Base-by-base conservation (phyloP, 345 rosid species). In the Microthlaspi erraticum region DNA sequence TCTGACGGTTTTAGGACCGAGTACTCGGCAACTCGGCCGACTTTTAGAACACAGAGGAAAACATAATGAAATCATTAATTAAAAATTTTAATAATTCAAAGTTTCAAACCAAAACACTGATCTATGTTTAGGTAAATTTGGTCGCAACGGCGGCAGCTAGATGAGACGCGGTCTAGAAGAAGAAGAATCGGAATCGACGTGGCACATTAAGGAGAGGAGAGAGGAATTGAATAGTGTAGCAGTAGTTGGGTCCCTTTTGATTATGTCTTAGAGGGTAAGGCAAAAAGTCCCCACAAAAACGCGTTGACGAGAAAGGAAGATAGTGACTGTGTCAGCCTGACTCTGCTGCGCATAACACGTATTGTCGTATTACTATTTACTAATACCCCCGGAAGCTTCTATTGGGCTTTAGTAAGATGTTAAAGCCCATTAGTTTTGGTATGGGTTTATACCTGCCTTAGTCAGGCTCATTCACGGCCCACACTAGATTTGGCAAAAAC, bases 401-500 rank as follows among this genome's bases (percentile, higher is more conserved):
- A 59, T 16, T 59, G 78, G 61, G 60, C 60, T 54, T 1, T 13
- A 0, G 16, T n/a, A n/a, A n/a, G 4, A 55, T 51, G 4, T 53
- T 14, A n/a, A 44, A 23, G 46, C 46, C 54, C 54, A 51, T 44
- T 18, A 7, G 0, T 1, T 48, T 17, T 33, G 20, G 5, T 5
- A 33, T 5, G 5, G 34, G 29, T 26, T 26, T 26, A 0, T 0
- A 26, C 29, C 29, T 3, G 29, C 29, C 29, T 26, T 26, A 26
- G 29, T 33, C 1, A 68, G 9, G 20, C 34, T 36, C 48, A 54
- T 44, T 14, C 16, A 34, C 12, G 39, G n/a, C n/a, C n/a, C n/a
- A n/a, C n/a, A n/a, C n/a, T n/a, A n/a, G n/a, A n/a, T n/a, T n/a
- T 90, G 66, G 99, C 97, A 32, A 89, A 89, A 82, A 89, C 98